Conservation (phyloP, 2,329 filamentous ascomycete genomes). For the Trichophaea hybrida region DNA sequence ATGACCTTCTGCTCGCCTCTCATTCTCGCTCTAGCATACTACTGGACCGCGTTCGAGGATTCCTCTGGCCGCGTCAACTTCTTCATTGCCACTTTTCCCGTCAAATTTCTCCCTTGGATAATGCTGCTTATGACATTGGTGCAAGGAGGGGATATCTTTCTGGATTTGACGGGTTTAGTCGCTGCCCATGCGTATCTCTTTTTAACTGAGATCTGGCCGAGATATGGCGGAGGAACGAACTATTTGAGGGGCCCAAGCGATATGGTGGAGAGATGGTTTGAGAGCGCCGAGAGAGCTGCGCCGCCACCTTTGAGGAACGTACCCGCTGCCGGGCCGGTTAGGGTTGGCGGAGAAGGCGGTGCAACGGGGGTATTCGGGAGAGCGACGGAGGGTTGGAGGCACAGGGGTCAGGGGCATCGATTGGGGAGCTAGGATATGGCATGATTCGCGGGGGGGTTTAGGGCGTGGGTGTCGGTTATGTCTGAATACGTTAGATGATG, state of each 20-base stretch:
- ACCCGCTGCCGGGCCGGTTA: conserved; percentile 28
- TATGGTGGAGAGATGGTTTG: conserved; percentile 40
- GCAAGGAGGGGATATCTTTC: conserved; percentile 42
- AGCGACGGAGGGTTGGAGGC: conserved; percentile 45
- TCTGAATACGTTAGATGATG: too few species aligned
- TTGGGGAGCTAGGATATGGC: conserved; percentile 35
- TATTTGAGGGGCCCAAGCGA: conserved; percentile 45
- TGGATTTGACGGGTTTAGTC: conserved; percentile 61
- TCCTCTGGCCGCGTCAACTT: conserved; percentile 61
- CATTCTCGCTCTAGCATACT: conserved; percentile 59
- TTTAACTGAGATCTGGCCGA: conserved; percentile 70
- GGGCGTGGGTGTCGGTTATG: too few species aligned
- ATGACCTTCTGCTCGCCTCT: conserved; percentile 48
- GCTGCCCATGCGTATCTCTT: conserved; percentile 89
- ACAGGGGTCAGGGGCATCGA: conserved; percentile 47
- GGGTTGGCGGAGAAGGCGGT: conserved; percentile 21
- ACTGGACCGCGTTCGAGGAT: conserved; percentile 77
- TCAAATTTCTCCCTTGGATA: conserved; percentile 65
- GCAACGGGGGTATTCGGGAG: conserved; percentile 39
- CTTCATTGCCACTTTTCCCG: conserved; percentile 69
- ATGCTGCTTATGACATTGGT: conserved; percentile 65
- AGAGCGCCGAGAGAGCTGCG: conserved; percentile 41
- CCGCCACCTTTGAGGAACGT: conserved; percentile 35
- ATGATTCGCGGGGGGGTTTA: neutral
- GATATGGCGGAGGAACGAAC: conserved; percentile 71